Percentiles rank a stretch among this genome's conserved stretches.
phyloP scores from a whole-genome alignment of 2,329 filamentous ascomycete species.

The Ophiocordyceps robertsii region DNA sequence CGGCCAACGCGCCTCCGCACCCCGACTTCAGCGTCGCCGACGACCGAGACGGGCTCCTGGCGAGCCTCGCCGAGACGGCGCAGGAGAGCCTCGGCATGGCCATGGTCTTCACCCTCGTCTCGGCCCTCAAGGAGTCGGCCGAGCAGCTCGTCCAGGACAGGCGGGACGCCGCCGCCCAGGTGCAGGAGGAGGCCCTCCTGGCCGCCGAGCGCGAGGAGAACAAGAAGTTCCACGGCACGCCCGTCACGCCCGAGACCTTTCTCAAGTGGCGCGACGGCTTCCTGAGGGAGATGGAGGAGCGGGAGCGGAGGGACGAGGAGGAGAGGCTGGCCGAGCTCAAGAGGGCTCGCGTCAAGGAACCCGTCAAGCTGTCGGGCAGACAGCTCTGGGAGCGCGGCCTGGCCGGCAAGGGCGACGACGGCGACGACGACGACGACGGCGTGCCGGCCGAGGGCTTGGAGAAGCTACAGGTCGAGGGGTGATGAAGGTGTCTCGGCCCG shows the following conservation, averaged over 20 bases:
- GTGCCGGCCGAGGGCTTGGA: conserved; percentile 48
- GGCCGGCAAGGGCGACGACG: conserved; percentile 52
- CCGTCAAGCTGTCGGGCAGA: conserved; percentile 56
- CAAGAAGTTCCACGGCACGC: conserved; percentile 84
- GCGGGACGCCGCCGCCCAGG: conserved; percentile 47
- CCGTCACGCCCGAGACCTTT: conserved; percentile 80
- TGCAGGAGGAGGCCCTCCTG: conserved; percentile 37
- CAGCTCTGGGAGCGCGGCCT: conserved; percentile 70
- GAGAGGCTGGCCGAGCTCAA: conserved; percentile 73
- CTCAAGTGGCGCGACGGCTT: conserved; percentile 71
- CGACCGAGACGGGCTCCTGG: conserved; percentile 64
- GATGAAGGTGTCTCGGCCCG: conserved; percentile 4
- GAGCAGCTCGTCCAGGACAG: conserved; percentile 71
- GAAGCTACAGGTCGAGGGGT: conserved; percentile 56
- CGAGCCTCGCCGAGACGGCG: conserved; percentile 58
- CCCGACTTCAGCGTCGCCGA: conserved; percentile 65
- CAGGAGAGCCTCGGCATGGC: conserved; percentile 94
- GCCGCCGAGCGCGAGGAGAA: conserved; percentile 83
- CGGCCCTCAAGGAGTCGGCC: conserved; percentile 77
- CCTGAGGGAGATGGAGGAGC: conserved; percentile 65
- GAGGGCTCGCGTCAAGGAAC: conserved; percentile 62
- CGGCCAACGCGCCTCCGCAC: conserved; percentile 56
- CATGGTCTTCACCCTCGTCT: conserved; percentile 90
- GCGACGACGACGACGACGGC: conserved; percentile 51
- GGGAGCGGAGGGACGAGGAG: conserved; percentile 53